Evolutionary conservation across 139 green algal species (phyloP).

Genomic region (Coelastrella sp.): DNA sequence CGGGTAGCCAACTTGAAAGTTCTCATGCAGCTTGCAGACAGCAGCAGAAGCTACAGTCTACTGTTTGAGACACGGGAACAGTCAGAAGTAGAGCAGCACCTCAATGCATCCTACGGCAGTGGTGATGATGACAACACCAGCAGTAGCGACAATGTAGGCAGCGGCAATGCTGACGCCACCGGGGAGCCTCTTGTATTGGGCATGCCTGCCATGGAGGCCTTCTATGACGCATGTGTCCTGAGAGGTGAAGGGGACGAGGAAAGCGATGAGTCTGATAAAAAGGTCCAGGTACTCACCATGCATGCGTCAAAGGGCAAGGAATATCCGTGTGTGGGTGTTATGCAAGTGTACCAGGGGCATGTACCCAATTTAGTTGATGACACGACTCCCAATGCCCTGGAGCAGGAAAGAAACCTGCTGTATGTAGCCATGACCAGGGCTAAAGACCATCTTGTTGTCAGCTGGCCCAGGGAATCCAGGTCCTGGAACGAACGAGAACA

Average conservation of each 20-base stretch:
- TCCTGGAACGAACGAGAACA: too few relatives aligned
- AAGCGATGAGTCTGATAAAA: not conserved
- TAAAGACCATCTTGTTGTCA: slow-evolving; percentile 46
- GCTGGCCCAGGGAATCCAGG: not conserved
- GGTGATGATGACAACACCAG: not conserved
- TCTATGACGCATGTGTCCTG: slow-evolving; percentile 1
- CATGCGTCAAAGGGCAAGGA: slow-evolving; percentile 72
- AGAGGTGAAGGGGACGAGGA: slow-evolving; percentile 12
- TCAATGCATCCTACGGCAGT: not conserved
- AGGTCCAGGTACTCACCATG: slow-evolving; percentile 64
- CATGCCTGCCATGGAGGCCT: slow-evolving; percentile 2
- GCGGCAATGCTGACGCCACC: not conserved
- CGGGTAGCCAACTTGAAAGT: not conserved
- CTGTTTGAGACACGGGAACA: not conserved
- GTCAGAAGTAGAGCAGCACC: not conserved
- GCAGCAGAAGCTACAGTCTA: not conserved
- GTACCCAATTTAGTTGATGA: not conserved
- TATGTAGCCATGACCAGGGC: slow-evolving; percentile 66
- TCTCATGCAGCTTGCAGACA: not conserved
- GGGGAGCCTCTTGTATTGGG: not conserved
- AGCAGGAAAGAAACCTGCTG: slow-evolving; percentile 56
- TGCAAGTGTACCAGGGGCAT: slow-evolving; percentile 47
- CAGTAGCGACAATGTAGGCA: not conserved
- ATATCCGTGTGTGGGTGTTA: slow-evolving; percentile 58
- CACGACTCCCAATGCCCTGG: not conserved